Base-by-base conservation (phyloP, 2,329 filamentous ascomycete species). In the Curvularia verruculosa region DNA sequence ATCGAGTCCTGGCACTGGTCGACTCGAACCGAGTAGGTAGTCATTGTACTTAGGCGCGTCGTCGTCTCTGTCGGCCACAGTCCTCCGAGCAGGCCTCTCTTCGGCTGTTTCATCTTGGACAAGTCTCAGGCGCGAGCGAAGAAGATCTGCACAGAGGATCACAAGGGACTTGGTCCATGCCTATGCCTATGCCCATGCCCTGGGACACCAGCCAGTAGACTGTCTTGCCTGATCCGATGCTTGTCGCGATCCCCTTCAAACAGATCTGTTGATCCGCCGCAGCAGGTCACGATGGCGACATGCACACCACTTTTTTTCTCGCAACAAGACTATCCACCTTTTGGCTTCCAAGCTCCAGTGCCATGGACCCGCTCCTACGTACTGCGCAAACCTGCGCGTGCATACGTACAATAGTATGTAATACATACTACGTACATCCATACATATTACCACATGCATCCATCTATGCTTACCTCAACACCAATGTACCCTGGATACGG, bases 31-130 rank as follows among this genome's bases (percentile, higher is more conserved):
- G n/a, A n/a, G n/a, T n/a, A n/a, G 24, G 24, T 44, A 3, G 43
- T 45, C 43, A n/a, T n/a, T n/a, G 43, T 29, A 26, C 8, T 8
- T 26, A 26, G 24, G 40, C 13, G 40, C 15, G 23, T 26, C 21
- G 23, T 26, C 29, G 24, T 44, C 41, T 13, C 26, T 15, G 43
- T 18, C 43, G 26, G 26, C n/a, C 26, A 28, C 26, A 18, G 43
- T 9, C 56, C 55, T 54, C 56, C 31, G 36, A 49, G 52, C 57
- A 43, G 64, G 59, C 51, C 61, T 60, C 49, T 61, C 50, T 59
- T 64, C 64, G 69, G 65, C 59, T 69, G 69, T 72, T 70, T 72
- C 69, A 71, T 51, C 45, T 24, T 53, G 52, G 49, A 52, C 50
- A 50, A n/a, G 56, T 57, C 58, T 58, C 58, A 60, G 45, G 53